A percentile compares a stretch with the other conserved stretches of the same genome.
Conservation (phyloP, 208 protist species). For the Blastocrithidia nonstop region DNA sequence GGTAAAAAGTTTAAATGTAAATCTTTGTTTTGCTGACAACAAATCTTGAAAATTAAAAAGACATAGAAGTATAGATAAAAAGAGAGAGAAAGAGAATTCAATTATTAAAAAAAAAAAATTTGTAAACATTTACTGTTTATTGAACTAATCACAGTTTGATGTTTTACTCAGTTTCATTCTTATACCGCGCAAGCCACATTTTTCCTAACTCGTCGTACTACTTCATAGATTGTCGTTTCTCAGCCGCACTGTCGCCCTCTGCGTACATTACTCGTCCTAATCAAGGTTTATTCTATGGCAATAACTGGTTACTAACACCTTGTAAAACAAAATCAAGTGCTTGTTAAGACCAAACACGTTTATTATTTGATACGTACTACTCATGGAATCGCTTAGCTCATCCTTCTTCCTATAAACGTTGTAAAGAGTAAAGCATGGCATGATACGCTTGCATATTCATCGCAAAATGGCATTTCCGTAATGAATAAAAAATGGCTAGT, state of each 20-base stretch:
- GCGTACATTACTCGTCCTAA: slow-evolving; percentile 81
- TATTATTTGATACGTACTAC: slow-evolving; percentile 22
- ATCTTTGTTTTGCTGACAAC: no score
- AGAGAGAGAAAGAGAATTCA: slow-evolving; percentile 8
- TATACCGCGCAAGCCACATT: slow-evolving; percentile 67
- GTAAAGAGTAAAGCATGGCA: slow-evolving; percentile 84
- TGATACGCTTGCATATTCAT: slow-evolving; percentile 85
- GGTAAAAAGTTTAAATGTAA: no score
- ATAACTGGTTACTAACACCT: slow-evolving; percentile 59
- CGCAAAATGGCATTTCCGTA: slow-evolving; percentile 61
- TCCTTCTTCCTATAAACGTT: slow-evolving; percentile 79
- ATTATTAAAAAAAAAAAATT: slow-evolving; percentile 1
- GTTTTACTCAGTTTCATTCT: no score
- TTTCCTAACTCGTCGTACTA: slow-evolving; percentile 52
- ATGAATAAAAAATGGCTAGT: slow-evolving; percentile 70
- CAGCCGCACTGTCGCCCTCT: slow-evolving; percentile 33
- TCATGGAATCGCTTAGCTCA: slow-evolving; percentile 70
- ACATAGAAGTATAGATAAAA: slow-evolving; percentile 8
- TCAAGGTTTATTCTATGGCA: slow-evolving; percentile 86
- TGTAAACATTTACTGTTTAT: background rate
- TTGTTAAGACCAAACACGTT: slow-evolving; percentile 37
- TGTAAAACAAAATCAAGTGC: slow-evolving; percentile 80
- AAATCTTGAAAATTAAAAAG: slow-evolving; percentile 1
- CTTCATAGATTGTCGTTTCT: slow-evolving; percentile 13
- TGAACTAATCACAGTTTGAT: no score